Evolutionary conservation across 306 rosid species (phyloP), one percentile per base, ranked within the genome.

Genomic region (Prinsepia uniflora): DNA sequence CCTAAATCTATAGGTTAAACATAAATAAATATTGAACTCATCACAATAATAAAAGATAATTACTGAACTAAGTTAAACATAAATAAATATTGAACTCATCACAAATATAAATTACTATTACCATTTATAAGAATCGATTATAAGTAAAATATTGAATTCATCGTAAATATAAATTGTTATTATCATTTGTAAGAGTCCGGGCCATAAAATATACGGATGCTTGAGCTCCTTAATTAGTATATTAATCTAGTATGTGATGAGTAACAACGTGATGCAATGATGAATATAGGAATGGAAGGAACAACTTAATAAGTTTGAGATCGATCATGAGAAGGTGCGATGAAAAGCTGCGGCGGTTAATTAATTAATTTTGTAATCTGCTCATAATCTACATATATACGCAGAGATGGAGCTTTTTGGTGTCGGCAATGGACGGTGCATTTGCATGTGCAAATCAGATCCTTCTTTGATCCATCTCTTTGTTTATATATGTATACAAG

Each of bases 251-350:
- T 53, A 53, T n/a, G 58, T 12, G 42, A n/a, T 59, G 42, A 45
- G 73, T 20, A 70, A 70, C 74, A 70, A 70, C 74, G 22, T 70
- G 44, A 56, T 56, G 43, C 42, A 70, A 70, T 70, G 65, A 56
- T 70, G 20, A 45, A 52, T 14, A 9, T 30, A 30, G 36, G 36
- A 30, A 30, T 30, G 36, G 17, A 20, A 42, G 67, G 54, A 70
- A 17, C 13, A 69, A 11, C 50, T 56, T 7, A 17, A 70, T 47
- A 55, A 43, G 24, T 70, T 61, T 70, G 24, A 56, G 22, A 56
- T 30, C 22, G 54, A 56, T 18, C 42, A 65, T 70, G 30, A 24
- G 30, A 24, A 24, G 30, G 30, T 24, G 30, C 2, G 30, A 43
- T 18, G 22, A 43, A 70, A 56, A 70, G 65, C 65, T 70, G 65